Conservation (phyloP, 192 early-diverging fungal species). For the Rhizophagus sp. region DNA sequence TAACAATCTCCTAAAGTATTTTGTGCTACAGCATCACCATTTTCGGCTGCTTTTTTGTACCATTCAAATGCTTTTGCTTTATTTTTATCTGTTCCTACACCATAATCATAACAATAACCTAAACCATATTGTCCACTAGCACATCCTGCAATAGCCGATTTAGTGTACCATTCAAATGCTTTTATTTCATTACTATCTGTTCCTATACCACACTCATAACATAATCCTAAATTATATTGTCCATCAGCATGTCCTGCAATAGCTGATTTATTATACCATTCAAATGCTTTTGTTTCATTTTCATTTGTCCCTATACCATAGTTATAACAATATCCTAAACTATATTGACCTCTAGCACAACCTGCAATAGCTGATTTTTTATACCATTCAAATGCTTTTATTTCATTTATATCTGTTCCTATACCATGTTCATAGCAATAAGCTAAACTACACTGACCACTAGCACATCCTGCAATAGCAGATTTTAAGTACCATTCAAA, state of each 20-base stretch:
- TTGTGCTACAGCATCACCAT: no score
- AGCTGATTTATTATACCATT: not conserved
- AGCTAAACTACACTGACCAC: not conserved
- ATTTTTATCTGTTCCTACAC: not conserved
- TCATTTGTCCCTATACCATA: not conserved
- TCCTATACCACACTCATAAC: not conserved
- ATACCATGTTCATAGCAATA: no score
- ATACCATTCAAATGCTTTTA: no score
- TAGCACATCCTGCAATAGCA: not conserved
- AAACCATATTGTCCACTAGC: not conserved
- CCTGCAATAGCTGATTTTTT: not conserved
- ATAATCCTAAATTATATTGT: no score
- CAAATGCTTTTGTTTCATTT: not conserved
- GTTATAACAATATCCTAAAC: not conserved
- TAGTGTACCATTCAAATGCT: not conserved
- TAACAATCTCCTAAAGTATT: no score
- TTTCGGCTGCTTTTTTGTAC: not conserved
- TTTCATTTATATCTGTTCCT: no score
- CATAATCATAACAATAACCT: not conserved
- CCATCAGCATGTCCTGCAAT: no score
- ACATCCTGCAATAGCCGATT: not conserved
- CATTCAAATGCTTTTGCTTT: not conserved
- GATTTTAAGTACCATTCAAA: not conserved
- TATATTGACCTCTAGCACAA: not conserved
- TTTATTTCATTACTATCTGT: not conserved